Percentiles rank a stretch among this genome's conserved stretches.
These are phyloP conservation scores for Terana coerulea DNA, from an alignment of 768 basidiomycete genomes.

Conservation along the genomic window DNA sequence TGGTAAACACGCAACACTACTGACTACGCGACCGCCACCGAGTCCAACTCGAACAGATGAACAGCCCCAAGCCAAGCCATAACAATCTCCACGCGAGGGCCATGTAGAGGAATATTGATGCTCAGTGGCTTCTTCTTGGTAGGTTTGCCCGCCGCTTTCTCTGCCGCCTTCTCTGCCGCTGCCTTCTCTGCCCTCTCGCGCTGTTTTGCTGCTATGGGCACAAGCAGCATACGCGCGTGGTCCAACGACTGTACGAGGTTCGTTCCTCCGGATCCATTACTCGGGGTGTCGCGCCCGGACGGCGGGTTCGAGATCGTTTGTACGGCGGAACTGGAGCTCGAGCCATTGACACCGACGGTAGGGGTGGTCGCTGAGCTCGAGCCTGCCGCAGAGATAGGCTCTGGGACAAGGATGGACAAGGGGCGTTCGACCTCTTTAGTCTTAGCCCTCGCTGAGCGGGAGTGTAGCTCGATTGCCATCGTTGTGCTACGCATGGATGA, in stretches of 20 bases:
- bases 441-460: slow-evolving; percentile 22
- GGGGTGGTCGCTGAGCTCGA: slow-evolving; percentile 23
- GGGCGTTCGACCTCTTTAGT: slow-evolving; percentile 16
- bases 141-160: slow-evolving; percentile 25
- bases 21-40: slow-evolving; percentile 20
- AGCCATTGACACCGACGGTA: slow-evolving; percentile 23
- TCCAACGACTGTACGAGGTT: slow-evolving; percentile 59
- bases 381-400: slow-evolving; percentile 20
- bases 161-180: slow-evolving; percentile 45
- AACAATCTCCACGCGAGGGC: slow-evolving; percentile 80
- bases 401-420: slow-evolving; percentile 15
- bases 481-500: slow-evolving; percentile 37
- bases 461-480: slow-evolving; percentile 40
- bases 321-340: slow-evolving; percentile 25
- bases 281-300: slow-evolving; percentile 18
- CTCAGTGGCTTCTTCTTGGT: slow-evolving; percentile 55
- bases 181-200: slow-evolving; percentile 52
- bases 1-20: too few relatives aligned
- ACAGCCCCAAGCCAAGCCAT: slow-evolving; percentile 85
- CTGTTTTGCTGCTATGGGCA: slow-evolving; percentile 64
- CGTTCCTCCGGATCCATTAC: slow-evolving; percentile 19
- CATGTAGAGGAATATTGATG: slow-evolving; percentile 82
- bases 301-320: slow-evolving; percentile 16
- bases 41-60: slow-evolving; percentile 70
- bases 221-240: slow-evolving; percentile 66